A percentile compares a stretch with the other conserved stretches of the same genome.
phyloP scores from a whole-genome alignment of 306 rosid genomes.

The Delonix regia region DNA sequence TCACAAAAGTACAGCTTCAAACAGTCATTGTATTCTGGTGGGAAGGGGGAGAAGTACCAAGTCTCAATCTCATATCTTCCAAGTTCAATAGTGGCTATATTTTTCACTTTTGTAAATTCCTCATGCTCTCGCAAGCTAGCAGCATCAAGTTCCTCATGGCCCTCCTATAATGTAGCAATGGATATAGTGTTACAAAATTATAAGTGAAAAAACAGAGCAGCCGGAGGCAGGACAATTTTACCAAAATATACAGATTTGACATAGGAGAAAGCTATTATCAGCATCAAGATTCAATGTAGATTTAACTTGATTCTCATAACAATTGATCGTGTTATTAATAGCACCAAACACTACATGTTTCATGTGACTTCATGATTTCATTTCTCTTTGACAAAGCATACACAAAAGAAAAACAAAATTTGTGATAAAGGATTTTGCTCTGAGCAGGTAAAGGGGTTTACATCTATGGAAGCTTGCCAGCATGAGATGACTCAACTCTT shows the following conservation, averaged over 20 bases:
- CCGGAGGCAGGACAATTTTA: constrained; percentile 9
- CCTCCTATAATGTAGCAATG: constrained; percentile 69
- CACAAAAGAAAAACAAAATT: not conserved
- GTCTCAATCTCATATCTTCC: constrained; percentile 99
- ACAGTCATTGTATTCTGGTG: constrained; percentile 95
- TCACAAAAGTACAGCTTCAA: constrained; percentile 90
- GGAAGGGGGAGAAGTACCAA: constrained; percentile 99
- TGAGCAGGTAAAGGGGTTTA: not conserved
- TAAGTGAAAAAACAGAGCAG: constrained; percentile 9
- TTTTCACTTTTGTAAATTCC: constrained; percentile 97
- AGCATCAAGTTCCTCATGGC: constrained; percentile 99
- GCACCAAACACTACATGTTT: constrained; percentile 16
- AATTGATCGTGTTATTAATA: not conserved
- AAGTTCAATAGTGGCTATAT: constrained; percentile 96
- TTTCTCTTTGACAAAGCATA: not conserved
- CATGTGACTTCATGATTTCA: constrained; percentile 11
- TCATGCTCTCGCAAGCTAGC: constrained; percentile 99
- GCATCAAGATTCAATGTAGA: constrained; percentile 7
- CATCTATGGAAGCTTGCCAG: constrained; percentile 12
- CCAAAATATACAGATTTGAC: constrained; percentile 7
- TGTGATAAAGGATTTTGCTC: not conserved
- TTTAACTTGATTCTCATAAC: not conserved
- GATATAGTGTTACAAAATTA: constrained; percentile 8
- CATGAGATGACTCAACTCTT: not conserved
- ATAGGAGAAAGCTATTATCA: constrained; percentile 18